phyloP scores from a whole-genome alignment of 1,139 yeast genomes.

The Blastobotrys indianensis region DNA sequence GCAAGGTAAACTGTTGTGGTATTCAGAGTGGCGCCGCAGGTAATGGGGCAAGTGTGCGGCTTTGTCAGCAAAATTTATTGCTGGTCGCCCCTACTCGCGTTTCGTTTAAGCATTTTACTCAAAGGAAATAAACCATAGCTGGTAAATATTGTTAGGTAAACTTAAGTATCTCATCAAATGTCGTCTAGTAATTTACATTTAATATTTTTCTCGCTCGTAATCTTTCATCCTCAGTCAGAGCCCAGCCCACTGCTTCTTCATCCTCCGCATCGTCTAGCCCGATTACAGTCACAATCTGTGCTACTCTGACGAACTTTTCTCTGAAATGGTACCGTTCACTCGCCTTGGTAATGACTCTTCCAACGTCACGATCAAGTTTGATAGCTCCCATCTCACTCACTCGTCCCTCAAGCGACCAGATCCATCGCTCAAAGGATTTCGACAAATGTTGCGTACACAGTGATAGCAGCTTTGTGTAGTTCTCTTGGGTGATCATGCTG shows the following conservation, averaged over 20 bases:
- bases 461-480: slow-evolving; percentile 46
- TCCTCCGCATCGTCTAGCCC: slow-evolving; percentile 82
- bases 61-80: no score
- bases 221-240: slow-evolving; percentile 70
- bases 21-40: no score
- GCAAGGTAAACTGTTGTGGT: no score
- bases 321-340: slow-evolving; percentile 54
- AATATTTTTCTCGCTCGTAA: slow-evolving; percentile 39
- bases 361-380: slow-evolving; percentile 75
- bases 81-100: no score
- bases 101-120: no score
- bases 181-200: no score
- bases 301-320: slow-evolving; percentile 70
- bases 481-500: slow-evolving; percentile 48
- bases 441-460: slow-evolving; percentile 48
- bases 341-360: slow-evolving; percentile 49
- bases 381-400: slow-evolving; percentile 82
- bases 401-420: slow-evolving; percentile 58
- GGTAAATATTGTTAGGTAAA: no score
- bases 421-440: slow-evolving; percentile 55
- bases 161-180: slow-evolving; percentile 22
- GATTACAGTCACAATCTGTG: slow-evolving; percentile 74
- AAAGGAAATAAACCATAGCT: not conserved
- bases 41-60: no score
- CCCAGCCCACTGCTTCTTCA: slow-evolving; percentile 66